A percentile compares a stretch with the other conserved stretches of the same genome.
These are phyloP conservation scores for Cryptosporidium sp. DNA, from an alignment of 169 alveolate species.

Conservation along the genomic window DNA sequence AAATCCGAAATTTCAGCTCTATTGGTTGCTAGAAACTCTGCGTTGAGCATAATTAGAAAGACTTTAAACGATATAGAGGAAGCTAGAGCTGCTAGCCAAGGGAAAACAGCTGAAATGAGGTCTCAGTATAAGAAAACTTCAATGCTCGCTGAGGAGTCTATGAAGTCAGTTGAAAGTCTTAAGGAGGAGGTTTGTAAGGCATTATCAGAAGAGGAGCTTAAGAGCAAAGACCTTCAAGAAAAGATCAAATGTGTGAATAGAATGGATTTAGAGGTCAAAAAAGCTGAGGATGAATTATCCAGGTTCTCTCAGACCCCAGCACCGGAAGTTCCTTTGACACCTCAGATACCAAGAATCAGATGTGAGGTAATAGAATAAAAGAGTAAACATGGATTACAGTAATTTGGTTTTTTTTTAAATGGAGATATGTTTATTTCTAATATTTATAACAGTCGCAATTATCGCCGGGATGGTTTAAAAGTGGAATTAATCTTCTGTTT, in stretches of 20 bases:
- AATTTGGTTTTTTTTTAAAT: background rate
- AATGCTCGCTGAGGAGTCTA: constrained; percentile 29
- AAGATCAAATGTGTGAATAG: constrained; percentile 24
- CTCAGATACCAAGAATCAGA: constrained; percentile 8
- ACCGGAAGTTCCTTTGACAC: constrained; percentile 42
- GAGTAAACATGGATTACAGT: background rate
- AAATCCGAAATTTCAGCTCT: constrained; percentile 48
- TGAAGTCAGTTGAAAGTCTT: constrained; percentile 18
- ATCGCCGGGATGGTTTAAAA: background rate
- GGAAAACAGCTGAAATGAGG: constrained; percentile 20
- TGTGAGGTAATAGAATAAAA: constrained; percentile 14
- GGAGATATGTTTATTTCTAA: background rate
- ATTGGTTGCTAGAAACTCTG: constrained; percentile 67
- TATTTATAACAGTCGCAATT: background rate
- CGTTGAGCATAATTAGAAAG: constrained; percentile 22
- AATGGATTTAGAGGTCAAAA: constrained; percentile 22
- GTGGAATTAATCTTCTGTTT: background rate
- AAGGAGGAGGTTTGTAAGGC: constrained; percentile 41
- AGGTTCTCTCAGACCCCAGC: background rate
- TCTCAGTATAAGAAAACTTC: background rate
- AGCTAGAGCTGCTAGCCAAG: constrained; percentile 38
- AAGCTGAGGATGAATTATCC: constrained; percentile 5
- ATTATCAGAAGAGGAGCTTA: constrained; percentile 25
- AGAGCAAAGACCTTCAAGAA: constrained; percentile 13
- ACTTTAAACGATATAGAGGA: constrained; percentile 39